These are phyloP conservation scores for Metschnikowia gelsemii DNA, from an alignment of 805 yeast species.

Conservation along the genomic window DNA sequence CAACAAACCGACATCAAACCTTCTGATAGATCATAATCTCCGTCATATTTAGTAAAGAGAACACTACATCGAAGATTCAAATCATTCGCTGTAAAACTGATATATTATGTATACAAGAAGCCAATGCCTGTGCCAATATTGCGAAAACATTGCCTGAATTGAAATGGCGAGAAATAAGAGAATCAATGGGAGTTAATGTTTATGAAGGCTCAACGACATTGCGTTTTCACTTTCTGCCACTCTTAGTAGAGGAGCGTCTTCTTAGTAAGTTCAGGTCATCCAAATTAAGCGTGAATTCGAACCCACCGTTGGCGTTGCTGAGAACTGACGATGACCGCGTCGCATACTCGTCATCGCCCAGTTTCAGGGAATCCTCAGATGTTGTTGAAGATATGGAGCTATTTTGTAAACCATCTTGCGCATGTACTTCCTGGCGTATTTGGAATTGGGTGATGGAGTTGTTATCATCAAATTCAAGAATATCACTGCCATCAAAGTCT, in stretches of 20 bases:
- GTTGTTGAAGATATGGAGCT: constrained; percentile 22
- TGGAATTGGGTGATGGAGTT: constrained; percentile 5
- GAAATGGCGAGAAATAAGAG: not conserved
- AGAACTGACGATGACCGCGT: constrained; percentile 42
- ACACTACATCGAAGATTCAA: too few species aligned
- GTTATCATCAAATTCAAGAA: constrained; percentile 8
- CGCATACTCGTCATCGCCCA: constrained; percentile 29
- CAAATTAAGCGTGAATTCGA: constrained; percentile 57
- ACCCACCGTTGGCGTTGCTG: constrained; percentile 40
- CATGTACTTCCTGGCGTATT: constrained; percentile 1
- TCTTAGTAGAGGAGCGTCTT: constrained; percentile 39
- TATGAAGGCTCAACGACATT: not conserved
- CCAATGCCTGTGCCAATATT: not conserved
- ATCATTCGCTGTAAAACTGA: too few species aligned
- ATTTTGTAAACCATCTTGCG: constrained; percentile 21
- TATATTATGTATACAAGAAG: not conserved
- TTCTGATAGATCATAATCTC: constrained; percentile 26
- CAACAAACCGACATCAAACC: constrained; percentile 37
- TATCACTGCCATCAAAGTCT: constrained; percentile 17
- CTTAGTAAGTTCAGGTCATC: constrained; percentile 64
- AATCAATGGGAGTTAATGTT: not conserved
- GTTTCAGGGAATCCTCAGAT: constrained; percentile 20
- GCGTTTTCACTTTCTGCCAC: constrained; percentile 10
- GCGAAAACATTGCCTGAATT: not conserved
- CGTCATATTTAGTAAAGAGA: constrained; percentile 16